phyloP scores from a whole-genome alignment of 2,329 filamentous ascomycete species.

The Knufia petricola region DNA sequence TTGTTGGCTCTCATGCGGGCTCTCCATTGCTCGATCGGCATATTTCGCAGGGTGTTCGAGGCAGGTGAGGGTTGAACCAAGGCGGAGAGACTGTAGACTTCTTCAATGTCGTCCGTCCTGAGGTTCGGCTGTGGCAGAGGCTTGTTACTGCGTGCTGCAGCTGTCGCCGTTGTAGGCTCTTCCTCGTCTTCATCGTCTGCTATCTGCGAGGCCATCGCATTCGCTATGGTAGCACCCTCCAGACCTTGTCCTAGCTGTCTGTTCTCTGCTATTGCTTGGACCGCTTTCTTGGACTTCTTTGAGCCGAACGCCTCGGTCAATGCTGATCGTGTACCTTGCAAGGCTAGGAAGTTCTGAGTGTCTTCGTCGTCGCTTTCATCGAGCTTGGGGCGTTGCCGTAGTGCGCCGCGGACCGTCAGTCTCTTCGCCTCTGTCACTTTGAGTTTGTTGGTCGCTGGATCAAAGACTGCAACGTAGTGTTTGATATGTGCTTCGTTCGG shows the following conservation, averaged over 20 bases:
- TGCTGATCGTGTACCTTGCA: constrained; percentile 24
- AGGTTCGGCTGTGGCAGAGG: constrained; percentile 37
- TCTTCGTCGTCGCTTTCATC: constrained; percentile 17
- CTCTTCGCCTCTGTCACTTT: constrained; percentile 46
- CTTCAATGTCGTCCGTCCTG: constrained; percentile 33
- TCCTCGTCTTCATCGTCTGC: constrained; percentile 24
- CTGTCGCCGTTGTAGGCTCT: constrained; percentile 18
- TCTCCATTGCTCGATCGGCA: constrained; percentile 37
- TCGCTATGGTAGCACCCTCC: constrained; percentile 30
- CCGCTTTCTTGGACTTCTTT: constrained; percentile 41
- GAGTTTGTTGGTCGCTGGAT: constrained; percentile 44
- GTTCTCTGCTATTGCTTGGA: constrained; percentile 40
- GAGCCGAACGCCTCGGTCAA: constrained; percentile 43
- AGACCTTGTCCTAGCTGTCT: constrained; percentile 34
- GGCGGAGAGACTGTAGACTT: constrained; percentile 37
- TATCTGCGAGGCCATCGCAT: constrained; percentile 36
- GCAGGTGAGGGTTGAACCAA: constrained; percentile 34
- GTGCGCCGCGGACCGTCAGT: constrained; percentile 44
- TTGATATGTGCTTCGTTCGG: constrained; percentile 44
- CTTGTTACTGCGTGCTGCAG: constrained; percentile 34
- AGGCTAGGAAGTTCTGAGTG: constrained; percentile 25
- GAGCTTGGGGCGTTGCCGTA: constrained; percentile 28
- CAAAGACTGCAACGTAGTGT: constrained; percentile 53
- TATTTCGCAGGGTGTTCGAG: constrained; percentile 31
- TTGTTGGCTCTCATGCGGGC: constrained; percentile 29